phyloP scores from a whole-genome alignment of 1,284 basidiomycete species.

The Rhodofomes roseus region DNA sequence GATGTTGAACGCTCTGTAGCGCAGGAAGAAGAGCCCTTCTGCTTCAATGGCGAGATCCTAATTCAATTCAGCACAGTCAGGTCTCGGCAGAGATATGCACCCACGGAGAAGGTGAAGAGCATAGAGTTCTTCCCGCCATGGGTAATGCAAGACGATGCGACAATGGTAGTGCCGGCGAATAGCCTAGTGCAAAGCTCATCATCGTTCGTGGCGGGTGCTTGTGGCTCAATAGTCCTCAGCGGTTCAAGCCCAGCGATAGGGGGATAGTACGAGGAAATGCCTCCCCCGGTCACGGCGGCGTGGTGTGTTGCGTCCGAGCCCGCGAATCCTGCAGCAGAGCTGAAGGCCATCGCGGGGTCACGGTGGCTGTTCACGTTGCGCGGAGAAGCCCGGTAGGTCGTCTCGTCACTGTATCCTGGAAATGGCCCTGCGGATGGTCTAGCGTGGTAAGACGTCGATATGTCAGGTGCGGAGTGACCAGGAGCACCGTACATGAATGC shows the following conservation, averaged over 20 bases:
- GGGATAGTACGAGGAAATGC: not conserved
- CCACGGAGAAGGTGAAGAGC: not conserved
- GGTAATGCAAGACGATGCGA: not conserved
- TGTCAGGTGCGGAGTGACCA: no score
- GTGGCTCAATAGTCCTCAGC: not conserved
- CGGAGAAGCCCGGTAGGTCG: no score
- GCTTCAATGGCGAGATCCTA: slow-evolving; percentile 23
- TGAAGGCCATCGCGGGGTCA: no score
- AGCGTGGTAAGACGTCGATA: no score
- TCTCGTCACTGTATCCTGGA: no score
- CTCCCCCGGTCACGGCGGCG: not conserved
- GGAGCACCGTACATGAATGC: no score
- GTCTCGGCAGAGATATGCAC: not conserved
- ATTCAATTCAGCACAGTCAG: not conserved
- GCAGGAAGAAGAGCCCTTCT: slow-evolving; percentile 25
- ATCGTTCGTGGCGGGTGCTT: not conserved
- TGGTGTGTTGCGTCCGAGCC: no score
- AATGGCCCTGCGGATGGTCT: no score
- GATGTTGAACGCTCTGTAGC: slow-evolving; percentile 21
- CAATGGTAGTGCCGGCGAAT: not conserved
- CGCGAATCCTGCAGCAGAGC: no score
- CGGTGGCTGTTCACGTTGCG: no score
- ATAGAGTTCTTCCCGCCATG: not conserved
- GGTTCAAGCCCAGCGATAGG: not conserved
- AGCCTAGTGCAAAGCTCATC: not conserved